Evolutionary conservation across 2,329 filamentous ascomycete genomes (phyloP), one percentile per base, ranked within the genome.

Genomic region (Phialophora verrucosa): DNA sequence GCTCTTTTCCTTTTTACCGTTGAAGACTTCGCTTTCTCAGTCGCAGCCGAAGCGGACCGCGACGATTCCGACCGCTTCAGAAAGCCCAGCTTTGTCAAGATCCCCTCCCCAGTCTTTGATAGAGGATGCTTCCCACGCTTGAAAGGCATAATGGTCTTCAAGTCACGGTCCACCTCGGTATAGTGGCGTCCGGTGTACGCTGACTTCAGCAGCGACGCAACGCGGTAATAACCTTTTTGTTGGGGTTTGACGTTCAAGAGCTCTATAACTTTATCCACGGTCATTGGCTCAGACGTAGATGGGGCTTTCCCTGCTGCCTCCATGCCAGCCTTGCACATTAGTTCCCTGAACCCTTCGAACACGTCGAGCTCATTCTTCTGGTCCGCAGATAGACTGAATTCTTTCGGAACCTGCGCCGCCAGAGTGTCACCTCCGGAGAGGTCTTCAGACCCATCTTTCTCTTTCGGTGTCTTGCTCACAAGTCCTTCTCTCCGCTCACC

Each of bases 131-230:
- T 56, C 51, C 51, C 47, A 11, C 51, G 54, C n/a, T 27, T 56
- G n/a, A 62, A 47, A 17, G 23, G 50, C 50, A 55, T 54, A n/a
- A 66, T 25, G 7, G n/a, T 20, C 17, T 38, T 27, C n/a, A 66
- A 59, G 27, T 66, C 64, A 31, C 38, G 32, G 53, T 66, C 53
- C 64, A 66, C 53, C 47, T 57, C 58, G 27, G 53, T 23, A 38
- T 58, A 66, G n/a, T 35, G 47, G 1, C 51, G 59, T 27, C 59
- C 64, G 12, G 47, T 20, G 12, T 66, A 66, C 3, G 32, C 42
- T 3, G 44, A 32, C 31, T 62, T 51, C 17, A 66, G 64, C 20
- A 17, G 62, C 8, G 64, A n/a, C 25, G 54, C 42, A 12, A 47
- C 29, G 2, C 31, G 38, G 6, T 42, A 8, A 27, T 27, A 50